These are phyloP conservation scores for Exophiala xenobiotica DNA, from an alignment of 2,329 filamentous ascomycete species.

Conservation along the genomic window DNA sequence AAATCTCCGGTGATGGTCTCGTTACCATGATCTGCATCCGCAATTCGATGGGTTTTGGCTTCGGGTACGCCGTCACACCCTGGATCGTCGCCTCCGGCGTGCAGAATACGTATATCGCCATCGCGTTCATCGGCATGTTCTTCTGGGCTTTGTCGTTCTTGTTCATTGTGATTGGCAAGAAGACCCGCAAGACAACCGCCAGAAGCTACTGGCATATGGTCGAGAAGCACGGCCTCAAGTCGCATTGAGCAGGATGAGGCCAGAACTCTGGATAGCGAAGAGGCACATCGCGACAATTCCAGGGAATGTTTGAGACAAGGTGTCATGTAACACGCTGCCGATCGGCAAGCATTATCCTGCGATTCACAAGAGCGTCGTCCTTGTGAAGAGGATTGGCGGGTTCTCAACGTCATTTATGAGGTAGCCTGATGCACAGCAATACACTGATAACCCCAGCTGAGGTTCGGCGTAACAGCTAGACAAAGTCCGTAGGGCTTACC, in stretches of 20 bases:
- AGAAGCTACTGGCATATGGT: conserved; percentile 9
- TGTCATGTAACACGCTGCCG: too few relatives aligned
- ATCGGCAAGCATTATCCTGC: too few relatives aligned
- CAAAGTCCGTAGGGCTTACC: too few relatives aligned
- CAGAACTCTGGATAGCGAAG: too few relatives aligned
- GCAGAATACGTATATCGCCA: conserved; percentile 46
- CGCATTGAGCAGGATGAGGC: conserved; percentile 7
- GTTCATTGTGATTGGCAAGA: conserved; percentile 12
- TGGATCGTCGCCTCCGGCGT: conserved; percentile 46
- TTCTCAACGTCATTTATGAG: too few relatives aligned
- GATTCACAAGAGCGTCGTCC: too few relatives aligned
- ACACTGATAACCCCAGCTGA: too few relatives aligned
- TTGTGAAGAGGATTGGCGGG: too few relatives aligned
- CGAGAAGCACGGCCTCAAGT: conserved; percentile 8
- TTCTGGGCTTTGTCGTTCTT: conserved; percentile 15
- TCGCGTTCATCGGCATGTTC: conserved; percentile 18
- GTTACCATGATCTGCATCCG: conserved; percentile 47
- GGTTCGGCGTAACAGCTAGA: too few relatives aligned
- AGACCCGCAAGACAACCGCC: conserved; percentile 3
- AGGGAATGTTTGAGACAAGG: too few relatives aligned
- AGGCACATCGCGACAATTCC: too few relatives aligned
- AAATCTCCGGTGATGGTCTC: conserved; percentile 42
- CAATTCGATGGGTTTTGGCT: conserved; percentile 50
- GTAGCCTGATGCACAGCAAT: too few relatives aligned
- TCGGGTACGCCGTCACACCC: conserved; percentile 49